phyloP scores from a whole-genome alignment of 257 asterid genomes.

The Lithospermum erythrorhizon region DNA sequence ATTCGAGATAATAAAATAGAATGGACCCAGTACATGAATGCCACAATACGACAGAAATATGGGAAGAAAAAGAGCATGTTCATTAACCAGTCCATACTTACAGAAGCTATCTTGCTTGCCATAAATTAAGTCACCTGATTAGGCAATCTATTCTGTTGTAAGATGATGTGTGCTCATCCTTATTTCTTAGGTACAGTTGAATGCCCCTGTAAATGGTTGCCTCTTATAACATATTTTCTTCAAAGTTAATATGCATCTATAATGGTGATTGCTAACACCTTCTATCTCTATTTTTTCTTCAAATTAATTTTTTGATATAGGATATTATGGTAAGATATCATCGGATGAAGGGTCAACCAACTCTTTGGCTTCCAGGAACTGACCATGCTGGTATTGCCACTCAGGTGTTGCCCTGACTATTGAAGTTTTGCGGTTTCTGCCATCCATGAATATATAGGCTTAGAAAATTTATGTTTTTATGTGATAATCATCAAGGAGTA shows the following conservation, averaged over 20 bases:
- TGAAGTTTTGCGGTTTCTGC: conserved; percentile 5
- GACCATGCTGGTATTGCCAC: conserved; percentile 99
- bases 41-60: too few relatives aligned
- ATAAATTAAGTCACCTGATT: too few relatives aligned
- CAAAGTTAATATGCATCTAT: neutral
- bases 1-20: too few relatives aligned
- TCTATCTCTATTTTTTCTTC: neutral
- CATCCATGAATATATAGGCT: neutral
- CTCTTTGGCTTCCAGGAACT: conserved; percentile 99
- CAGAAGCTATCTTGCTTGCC: too few relatives aligned
- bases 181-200: too few relatives aligned
- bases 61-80: too few relatives aligned
- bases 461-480: neutral
- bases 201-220: too few relatives aligned
- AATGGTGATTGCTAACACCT: neutral
- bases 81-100: too few relatives aligned
- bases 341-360: conserved; percentile 89
- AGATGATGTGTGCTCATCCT: too few relatives aligned
- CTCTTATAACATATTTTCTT: neutral
- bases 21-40: too few relatives aligned
- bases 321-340: conserved; percentile 91
- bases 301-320: conserved; percentile 27
- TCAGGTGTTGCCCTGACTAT: conserved; percentile 52
- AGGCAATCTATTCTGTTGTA: too few relatives aligned
- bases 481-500: neutral